Evolutionary conservation across 148 eudicot species (phyloP).

Genomic region (Nepenthes mirabilis): DNA sequence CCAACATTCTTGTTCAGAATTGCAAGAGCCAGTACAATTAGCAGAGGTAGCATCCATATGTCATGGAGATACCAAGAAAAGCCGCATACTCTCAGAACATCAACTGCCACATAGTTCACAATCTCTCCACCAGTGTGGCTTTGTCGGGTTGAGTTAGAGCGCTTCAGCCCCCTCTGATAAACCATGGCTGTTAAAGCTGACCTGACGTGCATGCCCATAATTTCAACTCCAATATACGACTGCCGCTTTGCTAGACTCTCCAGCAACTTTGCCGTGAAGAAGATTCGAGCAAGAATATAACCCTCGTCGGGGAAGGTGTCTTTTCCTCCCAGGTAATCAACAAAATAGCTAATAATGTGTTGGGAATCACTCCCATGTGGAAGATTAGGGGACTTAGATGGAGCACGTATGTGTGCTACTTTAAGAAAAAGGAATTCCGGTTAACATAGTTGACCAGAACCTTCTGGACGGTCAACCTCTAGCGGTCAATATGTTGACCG

Average conservation of each 20-base stretch:
- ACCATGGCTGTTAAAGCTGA: constrained; percentile 49
- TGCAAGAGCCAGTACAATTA: constrained; percentile 39
- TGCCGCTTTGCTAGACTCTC: constrained; percentile 43
- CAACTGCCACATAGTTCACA: constrained; percentile 54
- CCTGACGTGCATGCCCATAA: constrained; percentile 43
- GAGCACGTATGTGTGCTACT: too few relatives aligned
- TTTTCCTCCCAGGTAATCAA: constrained; percentile 31
- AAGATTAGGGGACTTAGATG: too few relatives aligned
- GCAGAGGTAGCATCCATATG: constrained; percentile 50
- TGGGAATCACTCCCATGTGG: too few relatives aligned
- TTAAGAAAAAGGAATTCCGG: too few relatives aligned
- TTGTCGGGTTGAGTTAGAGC: constrained; percentile 36
- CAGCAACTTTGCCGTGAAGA: constrained; percentile 34
- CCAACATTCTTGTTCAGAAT: constrained; percentile 22
- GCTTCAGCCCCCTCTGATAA: constrained; percentile 26
- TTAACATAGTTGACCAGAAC: too few relatives aligned
- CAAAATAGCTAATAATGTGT: constrained; percentile 19
- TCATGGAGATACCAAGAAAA: constrained; percentile 42
- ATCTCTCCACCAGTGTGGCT: constrained; percentile 52
- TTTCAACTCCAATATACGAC: constrained; percentile 39
- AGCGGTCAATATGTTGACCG: too few relatives aligned
- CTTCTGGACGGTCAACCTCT: too few relatives aligned
- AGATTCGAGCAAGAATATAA: constrained; percentile 38
- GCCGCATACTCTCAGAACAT: constrained; percentile 50
- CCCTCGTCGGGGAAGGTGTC: constrained; percentile 32